Percentiles rank a stretch among this genome's conserved stretches.
Evolutionary conservation across 106 monocot genomes (phyloP).

Genomic region (Dendrobium nobile): DNA sequence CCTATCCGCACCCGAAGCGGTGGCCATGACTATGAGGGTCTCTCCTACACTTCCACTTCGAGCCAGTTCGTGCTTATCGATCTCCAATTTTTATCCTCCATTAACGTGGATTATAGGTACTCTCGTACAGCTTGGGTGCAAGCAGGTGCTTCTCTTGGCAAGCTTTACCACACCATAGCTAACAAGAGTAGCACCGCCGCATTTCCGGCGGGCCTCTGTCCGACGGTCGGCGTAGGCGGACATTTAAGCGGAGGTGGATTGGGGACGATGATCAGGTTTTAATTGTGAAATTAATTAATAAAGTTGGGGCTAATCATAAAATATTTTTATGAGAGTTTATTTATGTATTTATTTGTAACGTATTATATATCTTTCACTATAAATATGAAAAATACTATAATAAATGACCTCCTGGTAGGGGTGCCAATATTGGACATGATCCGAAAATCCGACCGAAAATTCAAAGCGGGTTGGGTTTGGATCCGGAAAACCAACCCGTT

Average conservation of each 20-base stretch:
- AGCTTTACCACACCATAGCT: slow-evolving; percentile 23
- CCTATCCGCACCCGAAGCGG: slow-evolving; percentile 21
- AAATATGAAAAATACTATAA: too few relatives aligned
- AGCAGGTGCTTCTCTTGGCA: slow-evolving; percentile 29
- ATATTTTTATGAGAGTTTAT: too few relatives aligned
- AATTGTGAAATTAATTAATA: too few relatives aligned
- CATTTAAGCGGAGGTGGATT: slow-evolving; percentile 29
- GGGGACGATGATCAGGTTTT: slow-evolving; percentile 14
- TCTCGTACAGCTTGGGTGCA: slow-evolving; percentile 15
- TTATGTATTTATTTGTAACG: too few relatives aligned
- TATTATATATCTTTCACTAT: too few relatives aligned
- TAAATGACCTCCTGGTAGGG: too few relatives aligned
- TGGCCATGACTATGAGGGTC: slow-evolving; percentile 31
- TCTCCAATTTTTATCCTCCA: slow-evolving; percentile 6
- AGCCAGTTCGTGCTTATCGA: slow-evolving; percentile 10
- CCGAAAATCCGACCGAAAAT: too few relatives aligned
- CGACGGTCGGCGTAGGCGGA: slow-evolving; percentile 29
- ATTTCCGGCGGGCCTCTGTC: slow-evolving; percentile 22
- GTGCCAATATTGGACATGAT: too few relatives aligned
- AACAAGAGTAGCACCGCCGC: neutral
- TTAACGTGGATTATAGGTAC: neutral
- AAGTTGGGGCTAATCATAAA: too few relatives aligned
- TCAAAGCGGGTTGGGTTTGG: too few relatives aligned
- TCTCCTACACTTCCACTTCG: slow-evolving; percentile 20
- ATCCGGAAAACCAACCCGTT: too few relatives aligned